These are phyloP conservation scores for Podospora sp. DNA, from an alignment of 495 filamentous ascomycete species.

Conservation along the genomic window DNA sequence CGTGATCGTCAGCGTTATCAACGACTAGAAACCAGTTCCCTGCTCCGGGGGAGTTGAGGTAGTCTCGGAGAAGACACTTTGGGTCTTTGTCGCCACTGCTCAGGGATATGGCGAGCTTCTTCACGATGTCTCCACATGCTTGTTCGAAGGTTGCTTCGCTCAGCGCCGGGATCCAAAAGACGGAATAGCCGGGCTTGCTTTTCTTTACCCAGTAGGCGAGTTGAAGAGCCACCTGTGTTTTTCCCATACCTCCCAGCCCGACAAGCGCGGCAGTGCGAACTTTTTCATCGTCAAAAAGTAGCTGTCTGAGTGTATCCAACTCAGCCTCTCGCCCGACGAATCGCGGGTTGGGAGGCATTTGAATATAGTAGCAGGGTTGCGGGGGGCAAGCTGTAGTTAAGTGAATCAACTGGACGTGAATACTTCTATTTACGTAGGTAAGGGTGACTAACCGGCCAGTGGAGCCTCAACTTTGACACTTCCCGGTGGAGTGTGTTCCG, in stretches of 20 bases:
- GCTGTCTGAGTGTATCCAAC: conserved; percentile 31
- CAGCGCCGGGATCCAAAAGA: conserved; percentile 54
- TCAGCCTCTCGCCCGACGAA: conserved; percentile 36
- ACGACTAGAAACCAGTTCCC: conserved; percentile 37
- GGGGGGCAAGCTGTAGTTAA: background rate
- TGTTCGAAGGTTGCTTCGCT: conserved; percentile 48
- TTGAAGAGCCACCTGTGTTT: conserved; percentile 56
- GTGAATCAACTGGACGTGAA: too few relatives aligned
- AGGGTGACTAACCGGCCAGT: too few relatives aligned
- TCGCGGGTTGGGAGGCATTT: conserved; percentile 29
- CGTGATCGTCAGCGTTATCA: conserved; percentile 40
- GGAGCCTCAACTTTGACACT: too few relatives aligned
- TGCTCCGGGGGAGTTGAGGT: too few relatives aligned
- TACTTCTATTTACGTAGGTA: too few relatives aligned
- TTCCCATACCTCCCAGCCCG: conserved; percentile 55
- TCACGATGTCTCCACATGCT: conserved; percentile 47
- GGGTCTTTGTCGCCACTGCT: conserved; percentile 23
- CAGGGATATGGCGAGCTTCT: conserved; percentile 23
- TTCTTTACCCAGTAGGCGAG: conserved; percentile 44
- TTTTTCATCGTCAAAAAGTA: conserved; percentile 18
- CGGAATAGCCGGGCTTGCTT: conserved; percentile 41
- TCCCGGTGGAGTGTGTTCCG: too few relatives aligned
- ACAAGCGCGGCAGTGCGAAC: conserved; percentile 36
- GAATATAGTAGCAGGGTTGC: conserved; percentile 21
- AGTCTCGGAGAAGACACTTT: conserved; percentile 18